phyloP scores from a whole-genome alignment of 306 rosid genomes.

The Geum urbanum region DNA sequence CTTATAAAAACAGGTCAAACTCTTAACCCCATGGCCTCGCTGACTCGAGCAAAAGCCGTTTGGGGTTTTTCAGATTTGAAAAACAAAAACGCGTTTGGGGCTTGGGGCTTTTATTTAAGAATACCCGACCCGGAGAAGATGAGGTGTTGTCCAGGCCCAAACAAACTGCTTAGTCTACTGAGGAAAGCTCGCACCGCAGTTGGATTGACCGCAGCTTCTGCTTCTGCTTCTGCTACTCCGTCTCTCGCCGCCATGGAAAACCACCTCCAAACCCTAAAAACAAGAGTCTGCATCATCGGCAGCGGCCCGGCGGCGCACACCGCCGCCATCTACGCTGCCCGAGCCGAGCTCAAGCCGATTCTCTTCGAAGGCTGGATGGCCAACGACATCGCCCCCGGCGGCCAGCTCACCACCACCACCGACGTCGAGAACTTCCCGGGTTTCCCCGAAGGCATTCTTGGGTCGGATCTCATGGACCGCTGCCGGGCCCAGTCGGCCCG shows the following conservation, averaged over 20 bases:
- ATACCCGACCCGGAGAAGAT: neutral
- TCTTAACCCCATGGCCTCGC: too few relatives aligned
- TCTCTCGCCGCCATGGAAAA: slow-evolving; percentile 31
- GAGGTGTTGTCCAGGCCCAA: slow-evolving; percentile 4
- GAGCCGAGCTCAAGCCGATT: slow-evolving; percentile 78
- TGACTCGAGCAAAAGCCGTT: too few relatives aligned
- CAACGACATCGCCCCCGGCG: slow-evolving; percentile 77
- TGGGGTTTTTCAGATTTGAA: too few relatives aligned
- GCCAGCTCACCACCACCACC: slow-evolving; percentile 85
- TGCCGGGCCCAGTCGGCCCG: slow-evolving; percentile 60
- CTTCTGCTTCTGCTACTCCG: slow-evolving; percentile 19
- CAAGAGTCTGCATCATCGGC: slow-evolving; percentile 77
- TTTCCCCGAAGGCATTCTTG: slow-evolving; percentile 62
- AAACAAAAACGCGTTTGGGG: too few relatives aligned
- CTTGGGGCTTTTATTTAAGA: too few relatives aligned
- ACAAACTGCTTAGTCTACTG: slow-evolving; percentile 24
- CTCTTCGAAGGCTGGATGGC: slow-evolving; percentile 95
- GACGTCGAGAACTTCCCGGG: slow-evolving; percentile 92
- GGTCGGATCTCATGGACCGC: slow-evolving; percentile 71
- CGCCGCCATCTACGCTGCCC: slow-evolving; percentile 76
- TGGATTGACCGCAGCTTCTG: slow-evolving; percentile 15
- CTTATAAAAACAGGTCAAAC: neutral
- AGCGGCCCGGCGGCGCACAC: slow-evolving; percentile 91
- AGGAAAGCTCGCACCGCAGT: slow-evolving; percentile 30
- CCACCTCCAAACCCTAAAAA: slow-evolving; percentile 37